Conservation (phyloP, 208 protist genomes). For the Trypanosoma theileri region DNA sequence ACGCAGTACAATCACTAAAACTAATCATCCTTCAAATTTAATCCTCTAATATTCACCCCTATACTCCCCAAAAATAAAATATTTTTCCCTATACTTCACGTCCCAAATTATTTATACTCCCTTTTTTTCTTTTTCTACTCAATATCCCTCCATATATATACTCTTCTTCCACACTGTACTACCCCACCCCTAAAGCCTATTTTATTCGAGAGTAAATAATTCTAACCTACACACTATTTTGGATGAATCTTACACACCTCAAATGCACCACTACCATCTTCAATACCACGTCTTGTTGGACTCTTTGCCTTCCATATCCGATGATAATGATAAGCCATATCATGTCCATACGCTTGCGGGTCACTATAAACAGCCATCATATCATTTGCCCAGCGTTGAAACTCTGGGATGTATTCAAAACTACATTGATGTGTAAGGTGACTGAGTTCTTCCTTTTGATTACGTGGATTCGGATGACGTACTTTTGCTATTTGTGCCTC, state of each 20-base stretch:
- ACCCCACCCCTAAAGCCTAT: too few species aligned
- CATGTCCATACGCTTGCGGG: constrained; percentile 79
- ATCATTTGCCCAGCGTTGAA: constrained; percentile 90
- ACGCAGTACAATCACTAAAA: too few species aligned
- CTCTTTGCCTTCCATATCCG: constrained; percentile 90
- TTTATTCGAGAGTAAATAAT: constrained; percentile 1
- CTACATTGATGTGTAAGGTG: constrained; percentile 85
- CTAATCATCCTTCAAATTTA: too few species aligned
- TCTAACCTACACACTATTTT: constrained; percentile 25
- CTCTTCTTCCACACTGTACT: too few species aligned
- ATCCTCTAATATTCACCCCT: too few species aligned
- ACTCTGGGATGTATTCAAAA: constrained; percentile 91
- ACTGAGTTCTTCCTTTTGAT: constrained; percentile 84
- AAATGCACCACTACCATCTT: constrained; percentile 82
- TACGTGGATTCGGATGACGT: constrained; percentile 71
- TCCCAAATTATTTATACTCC: too few species aligned
- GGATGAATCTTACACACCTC: constrained; percentile 77
- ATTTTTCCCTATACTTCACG: too few species aligned
- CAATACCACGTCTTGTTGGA: constrained; percentile 63
- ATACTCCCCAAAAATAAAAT: too few species aligned
- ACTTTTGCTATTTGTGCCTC: constrained; percentile 45
- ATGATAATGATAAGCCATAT: constrained; percentile 92
- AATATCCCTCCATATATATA: too few species aligned
- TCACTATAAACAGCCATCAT: constrained; percentile 91
- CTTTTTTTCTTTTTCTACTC: too few species aligned